These are phyloP conservation scores for Fusarium fracticaudum DNA, from an alignment of 2,329 filamentous ascomycete species.

Conservation along the genomic window DNA sequence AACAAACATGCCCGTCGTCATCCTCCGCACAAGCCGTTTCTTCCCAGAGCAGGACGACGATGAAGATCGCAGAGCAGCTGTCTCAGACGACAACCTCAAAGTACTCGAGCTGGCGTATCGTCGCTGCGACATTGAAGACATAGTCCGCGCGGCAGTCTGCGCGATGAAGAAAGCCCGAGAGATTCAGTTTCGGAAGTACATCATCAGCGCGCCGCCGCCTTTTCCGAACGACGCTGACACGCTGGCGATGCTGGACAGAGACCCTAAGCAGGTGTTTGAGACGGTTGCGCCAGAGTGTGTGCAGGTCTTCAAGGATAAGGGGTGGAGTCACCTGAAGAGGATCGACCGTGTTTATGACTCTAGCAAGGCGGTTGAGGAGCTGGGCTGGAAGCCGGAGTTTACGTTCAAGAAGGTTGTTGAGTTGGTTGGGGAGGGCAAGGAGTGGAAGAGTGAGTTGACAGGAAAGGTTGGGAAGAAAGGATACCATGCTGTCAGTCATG, in stretches of 20 bases:
- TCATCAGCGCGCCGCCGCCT: conserved; percentile 56
- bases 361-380: conserved; percentile 50
- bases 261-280: conserved; percentile 46
- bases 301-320: conserved; percentile 44
- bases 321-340: conserved; percentile 51
- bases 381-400: conserved; percentile 55
- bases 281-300: conserved; percentile 41
- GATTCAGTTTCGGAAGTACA: conserved; percentile 52
- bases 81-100: conserved; percentile 57
- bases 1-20: conserved; percentile 51
- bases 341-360: conserved; percentile 59
- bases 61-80: conserved; percentile 48
- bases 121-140: conserved; percentile 55
- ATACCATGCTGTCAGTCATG: conserved; percentile 55
- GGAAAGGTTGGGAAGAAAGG: conserved; percentile 54
- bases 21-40: conserved; percentile 60
- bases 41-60: conserved; percentile 60
- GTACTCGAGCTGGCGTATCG: conserved; percentile 59
- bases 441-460: conserved; percentile 53
- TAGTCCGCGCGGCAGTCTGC: conserved; percentile 53
- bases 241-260: conserved; percentile 47
- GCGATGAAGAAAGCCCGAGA: conserved; percentile 48
- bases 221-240: conserved; percentile 47
- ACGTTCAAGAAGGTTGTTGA: conserved; percentile 52
- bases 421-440: conserved; percentile 47